Evolutionary conservation across 345 rosid genomes (phyloP).

Genomic region (Melaleuca quinquenervia): DNA sequence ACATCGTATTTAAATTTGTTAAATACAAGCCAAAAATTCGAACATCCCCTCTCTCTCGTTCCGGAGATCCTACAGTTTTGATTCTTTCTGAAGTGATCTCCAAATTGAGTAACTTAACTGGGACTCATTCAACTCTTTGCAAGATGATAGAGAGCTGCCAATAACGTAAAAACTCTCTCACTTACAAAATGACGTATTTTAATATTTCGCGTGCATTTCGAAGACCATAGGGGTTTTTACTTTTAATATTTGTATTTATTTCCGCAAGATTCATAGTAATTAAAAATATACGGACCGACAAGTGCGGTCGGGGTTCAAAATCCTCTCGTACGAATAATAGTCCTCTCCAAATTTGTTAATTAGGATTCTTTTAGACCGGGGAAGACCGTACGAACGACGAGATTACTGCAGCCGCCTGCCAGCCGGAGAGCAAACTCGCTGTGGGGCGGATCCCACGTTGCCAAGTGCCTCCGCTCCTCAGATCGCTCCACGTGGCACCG

Average conservation of each 20-base stretch:
- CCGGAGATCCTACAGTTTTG: no score
- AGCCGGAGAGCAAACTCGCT: background rate
- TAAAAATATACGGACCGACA: background rate
- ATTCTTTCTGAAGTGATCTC: no score
- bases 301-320: background rate
- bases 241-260: background rate
- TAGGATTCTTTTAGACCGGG: background rate
- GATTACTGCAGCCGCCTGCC: background rate
- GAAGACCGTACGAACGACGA: background rate
- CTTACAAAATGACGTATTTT: background rate
- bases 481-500: background rate
- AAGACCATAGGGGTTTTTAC: background rate
- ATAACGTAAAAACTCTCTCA: no score
- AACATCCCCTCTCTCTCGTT: no score
- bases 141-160: no score
- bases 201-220: background rate
- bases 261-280: background rate
- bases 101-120: no score
- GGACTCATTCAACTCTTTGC: no score
- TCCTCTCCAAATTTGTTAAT: background rate
- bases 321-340: background rate
- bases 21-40: no score
- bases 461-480: background rate
- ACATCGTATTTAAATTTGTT: no score
- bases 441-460: background rate